These are phyloP conservation scores for Corymbia calophylla DNA, from an alignment of 441 rosid species.

Conservation along the genomic window DNA sequence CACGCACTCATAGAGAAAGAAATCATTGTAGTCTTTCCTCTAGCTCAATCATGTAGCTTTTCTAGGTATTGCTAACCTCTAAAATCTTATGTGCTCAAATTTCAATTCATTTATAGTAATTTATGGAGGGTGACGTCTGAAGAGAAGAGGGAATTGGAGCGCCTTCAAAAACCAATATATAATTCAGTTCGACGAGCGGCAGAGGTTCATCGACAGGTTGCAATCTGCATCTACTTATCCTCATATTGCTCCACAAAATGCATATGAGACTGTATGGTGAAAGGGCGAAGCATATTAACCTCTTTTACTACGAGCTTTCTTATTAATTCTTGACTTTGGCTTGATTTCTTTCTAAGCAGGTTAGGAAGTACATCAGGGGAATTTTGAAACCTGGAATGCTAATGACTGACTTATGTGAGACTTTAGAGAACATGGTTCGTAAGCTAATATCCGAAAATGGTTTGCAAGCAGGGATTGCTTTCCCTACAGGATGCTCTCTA, in stretches of 20 bases:
- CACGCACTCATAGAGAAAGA: background rate
- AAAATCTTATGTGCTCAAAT: background rate
- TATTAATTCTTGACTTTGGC: conserved; percentile 2
- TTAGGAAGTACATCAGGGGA: conserved; percentile 72
- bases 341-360: conserved; percentile 33
- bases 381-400: conserved; percentile 87
- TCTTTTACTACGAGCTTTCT: background rate
- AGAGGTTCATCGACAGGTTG: conserved; percentile 97
- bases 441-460: conserved; percentile 89
- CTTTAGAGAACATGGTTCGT: conserved; percentile 82
- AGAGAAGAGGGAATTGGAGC: conserved; percentile 93
- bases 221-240: background rate
- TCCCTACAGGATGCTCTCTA: conserved; percentile 98
- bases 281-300: background rate
- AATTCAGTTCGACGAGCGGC: conserved; percentile 96
- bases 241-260: background rate
- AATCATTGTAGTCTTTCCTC: background rate
- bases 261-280: background rate
- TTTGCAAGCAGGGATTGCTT: conserved; percentile 96
- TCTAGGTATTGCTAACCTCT: background rate
- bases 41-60: background rate
- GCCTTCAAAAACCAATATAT: conserved; percentile 71
- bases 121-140: conserved; percentile 94
- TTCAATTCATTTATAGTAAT: conserved; percentile 35
- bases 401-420: conserved; percentile 93